Percentiles rank a stretch among this genome's conserved stretches.
phyloP scores from a whole-genome alignment of 768 basidiomycete species.

The Xerocomellus intermedius region DNA sequence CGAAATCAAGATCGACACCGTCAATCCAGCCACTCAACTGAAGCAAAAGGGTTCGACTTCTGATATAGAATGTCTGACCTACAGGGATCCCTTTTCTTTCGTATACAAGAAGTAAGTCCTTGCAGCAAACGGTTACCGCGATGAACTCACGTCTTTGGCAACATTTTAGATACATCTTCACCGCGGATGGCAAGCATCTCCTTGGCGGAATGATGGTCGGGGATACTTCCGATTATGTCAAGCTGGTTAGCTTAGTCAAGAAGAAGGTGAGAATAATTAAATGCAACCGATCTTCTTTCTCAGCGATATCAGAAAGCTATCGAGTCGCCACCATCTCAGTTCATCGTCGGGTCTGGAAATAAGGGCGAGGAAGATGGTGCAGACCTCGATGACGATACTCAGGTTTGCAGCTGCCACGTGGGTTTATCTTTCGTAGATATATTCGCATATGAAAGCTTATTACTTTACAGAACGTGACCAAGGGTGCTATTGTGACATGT shows the following conservation, averaged over 20 bases:
- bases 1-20: constrained; percentile 24
- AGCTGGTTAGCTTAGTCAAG: constrained; percentile 67
- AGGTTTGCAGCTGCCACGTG: constrained; percentile 70
- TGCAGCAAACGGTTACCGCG: background rate
- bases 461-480: constrained; percentile 54
- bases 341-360: constrained; percentile 57
- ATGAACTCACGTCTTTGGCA: background rate
- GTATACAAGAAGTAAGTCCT: constrained; percentile 61
- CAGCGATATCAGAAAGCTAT: constrained; percentile 50
- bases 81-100: constrained; percentile 68
- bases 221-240: constrained; percentile 64
- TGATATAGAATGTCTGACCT: constrained; percentile 48
- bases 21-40: background rate
- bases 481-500: constrained; percentile 52
- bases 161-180: constrained; percentile 56
- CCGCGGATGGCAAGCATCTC: constrained; percentile 65
- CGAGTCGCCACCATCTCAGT: constrained; percentile 61
- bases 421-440: constrained; percentile 7
- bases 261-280: constrained; percentile 44
- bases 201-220: constrained; percentile 84
- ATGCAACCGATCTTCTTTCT: background rate
- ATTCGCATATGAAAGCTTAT: background rate
- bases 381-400: constrained; percentile 69
- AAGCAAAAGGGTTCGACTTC: background rate
- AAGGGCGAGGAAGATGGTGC: constrained; percentile 56